These are phyloP conservation scores for Synchytrium microbalum DNA, from an alignment of 371 early-diverging fungal species.

Conservation along the genomic window DNA sequence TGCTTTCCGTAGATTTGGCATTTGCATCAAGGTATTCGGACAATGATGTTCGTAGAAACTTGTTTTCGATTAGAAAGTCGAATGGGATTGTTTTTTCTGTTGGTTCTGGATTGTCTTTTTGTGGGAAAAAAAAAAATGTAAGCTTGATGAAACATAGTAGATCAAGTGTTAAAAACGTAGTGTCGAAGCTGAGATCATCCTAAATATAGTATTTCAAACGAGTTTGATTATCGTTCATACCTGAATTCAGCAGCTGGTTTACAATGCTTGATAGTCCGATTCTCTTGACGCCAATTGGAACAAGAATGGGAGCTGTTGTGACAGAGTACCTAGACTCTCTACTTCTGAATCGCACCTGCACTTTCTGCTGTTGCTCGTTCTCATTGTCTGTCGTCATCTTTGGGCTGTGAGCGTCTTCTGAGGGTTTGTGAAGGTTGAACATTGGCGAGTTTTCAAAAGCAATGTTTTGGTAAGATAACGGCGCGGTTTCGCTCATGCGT, in stretches of 20 bases:
- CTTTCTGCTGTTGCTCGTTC: slow-evolving; percentile 34
- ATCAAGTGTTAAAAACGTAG: slow-evolving; percentile 70
- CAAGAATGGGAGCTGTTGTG: slow-evolving; percentile 62
- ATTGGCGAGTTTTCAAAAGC: too few species aligned
- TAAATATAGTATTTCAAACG: slow-evolving; percentile 68
- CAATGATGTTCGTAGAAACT: slow-evolving; percentile 72
- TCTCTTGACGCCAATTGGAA: slow-evolving; percentile 74
- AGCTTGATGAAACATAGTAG: slow-evolving; percentile 45
- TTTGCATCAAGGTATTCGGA: slow-evolving; percentile 59
- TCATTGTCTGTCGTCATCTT: neutral
- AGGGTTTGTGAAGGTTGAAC: too few species aligned
- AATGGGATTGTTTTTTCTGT: slow-evolving; percentile 76
- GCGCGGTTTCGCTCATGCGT: too few species aligned
- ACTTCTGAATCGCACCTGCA: slow-evolving; percentile 80
- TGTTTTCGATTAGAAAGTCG: slow-evolving; percentile 84
- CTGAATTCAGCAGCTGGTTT: slow-evolving; percentile 67
- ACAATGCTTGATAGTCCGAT: slow-evolving; percentile 87
- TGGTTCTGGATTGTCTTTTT: neutral
- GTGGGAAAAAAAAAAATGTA: neutral
- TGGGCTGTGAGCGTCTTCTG: neutral
- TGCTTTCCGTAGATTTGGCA: slow-evolving; percentile 76
- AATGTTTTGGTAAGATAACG: too few species aligned
- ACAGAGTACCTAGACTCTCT: slow-evolving; percentile 65
- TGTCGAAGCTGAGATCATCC: slow-evolving; percentile 66
- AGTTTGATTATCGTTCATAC: slow-evolving; percentile 21